Base-by-base conservation (phyloP, 2,329 filamentous ascomycete species). In the Balansia obtecta region DNA sequence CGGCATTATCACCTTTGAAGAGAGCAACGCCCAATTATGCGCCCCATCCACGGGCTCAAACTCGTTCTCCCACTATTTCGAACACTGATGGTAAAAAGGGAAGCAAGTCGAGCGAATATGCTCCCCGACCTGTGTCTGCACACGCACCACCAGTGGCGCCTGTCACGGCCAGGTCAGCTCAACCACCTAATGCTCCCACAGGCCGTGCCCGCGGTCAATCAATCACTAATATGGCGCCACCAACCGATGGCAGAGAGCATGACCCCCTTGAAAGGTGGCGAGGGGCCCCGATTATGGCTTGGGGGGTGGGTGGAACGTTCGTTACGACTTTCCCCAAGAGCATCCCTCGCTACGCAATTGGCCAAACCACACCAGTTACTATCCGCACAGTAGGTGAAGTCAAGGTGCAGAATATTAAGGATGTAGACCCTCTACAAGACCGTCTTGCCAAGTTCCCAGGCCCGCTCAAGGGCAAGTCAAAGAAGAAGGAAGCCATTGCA, bases 251-350 rank as follows among this genome's bases (percentile, higher is more conserved):
- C 1, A 76, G 78, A 18, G 79, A 85, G 59, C 68, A 80, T 16
- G 93, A 98, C 68, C 81, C 83, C 2, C 71, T 98, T 7, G 78
- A 95, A 63, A 77, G 93, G 56, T 98, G 93, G 93, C 89, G 86
- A 68, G 94, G 94, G 3, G 78, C 80, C 12, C 93, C 94, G 0
- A 77, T 95, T 12, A 84, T 97, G 60, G 79, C 79, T 1, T 98
- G 94, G 84, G 89, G 88, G 2, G 82, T 94, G 46, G 90, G 89
- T 18, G 93, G 93, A 12, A 79, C 80, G 1, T 71, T 96, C 11
- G 75, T 94, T 2, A 89, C 86, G 1, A 88, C 83, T 42, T 96
- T 97, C 60, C 93, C 94, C 0, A 89, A 86, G 63, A 85, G 91
- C 56, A 80, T 93, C 34, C 90, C 91, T 13, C 82, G 90, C 45